Evolutionary conservation across 2,329 filamentous ascomycete genomes (phyloP), one percentile per base, ranked within the genome.

Genomic region (Aspergillus costaricaensis): DNA sequence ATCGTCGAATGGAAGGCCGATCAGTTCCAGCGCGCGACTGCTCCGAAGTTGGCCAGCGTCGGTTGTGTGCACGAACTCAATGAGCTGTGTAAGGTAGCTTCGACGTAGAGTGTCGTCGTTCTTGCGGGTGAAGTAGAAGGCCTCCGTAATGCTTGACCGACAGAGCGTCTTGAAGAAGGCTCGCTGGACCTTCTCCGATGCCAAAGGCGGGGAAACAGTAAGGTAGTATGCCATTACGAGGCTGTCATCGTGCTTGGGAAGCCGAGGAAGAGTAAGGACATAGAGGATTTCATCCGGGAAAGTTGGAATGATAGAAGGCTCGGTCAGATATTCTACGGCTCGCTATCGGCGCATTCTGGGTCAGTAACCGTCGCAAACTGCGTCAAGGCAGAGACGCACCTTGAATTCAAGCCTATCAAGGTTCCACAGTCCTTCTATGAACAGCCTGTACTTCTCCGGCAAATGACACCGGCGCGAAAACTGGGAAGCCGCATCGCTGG

Each of bases 201-300:
- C 85, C n/a, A 96, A 80, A 19, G 89, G 85, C 2, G 92, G 91
- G 65, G 88, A 87, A 1, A 89, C 88, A 12, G 88, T 86, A 65
- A 92, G 84, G 77, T 90, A 95, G 77, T 95, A 96, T 10, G 91
- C 88, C 27, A 95, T 82, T 0, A 90, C 85, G 2, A 93, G 81
- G 25, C 79, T 83, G 68, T 86, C 85, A 70, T 91, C 87, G 59
- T 81, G 80, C 51, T 83, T 78, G 44, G 82, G 78, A 39, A 86
- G 82, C 64, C 87, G 83, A 2, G 74, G 64, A 39, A 84, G 83
- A 55, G 91, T 85, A 4, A 95, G 84, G 4, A 84, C 83, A 25
- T 84, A 83, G 66, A 95, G 82, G 55, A 96, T 93, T 62, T 96
- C 90, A 76, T 95, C 91, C 59, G 90, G 85, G 70, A 95, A 96